A percentile compares a stretch with the other conserved stretches of the same genome.
phyloP scores from a whole-genome alignment of 108 stramenopile species.

The Fragilariopsis cylindrus region DNA sequence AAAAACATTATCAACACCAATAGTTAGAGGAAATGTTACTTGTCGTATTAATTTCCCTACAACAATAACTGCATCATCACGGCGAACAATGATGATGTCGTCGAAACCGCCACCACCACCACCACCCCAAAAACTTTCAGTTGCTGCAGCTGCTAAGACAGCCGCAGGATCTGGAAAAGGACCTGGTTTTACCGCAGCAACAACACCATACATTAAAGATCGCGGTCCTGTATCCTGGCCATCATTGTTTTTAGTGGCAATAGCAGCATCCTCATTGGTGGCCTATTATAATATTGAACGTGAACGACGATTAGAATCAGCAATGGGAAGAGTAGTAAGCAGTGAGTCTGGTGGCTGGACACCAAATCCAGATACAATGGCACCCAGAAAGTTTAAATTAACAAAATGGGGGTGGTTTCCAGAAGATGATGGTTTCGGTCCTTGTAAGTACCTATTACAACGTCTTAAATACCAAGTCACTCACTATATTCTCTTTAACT shows the following conservation, averaged over 20 bases:
- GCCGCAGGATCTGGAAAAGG: conserved; percentile 26
- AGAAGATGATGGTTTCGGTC: conserved; percentile 84
- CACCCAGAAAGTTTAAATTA: conserved; percentile 74
- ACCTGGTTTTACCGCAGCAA: conserved; percentile 19
- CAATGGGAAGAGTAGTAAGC: conserved; percentile 89
- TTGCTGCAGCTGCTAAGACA: conserved; percentile 34
- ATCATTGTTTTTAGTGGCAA: conserved; percentile 74
- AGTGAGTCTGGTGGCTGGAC: conserved; percentile 87
- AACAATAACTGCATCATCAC: neutral
- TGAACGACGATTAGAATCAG: conserved; percentile 84
- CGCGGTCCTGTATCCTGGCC: conserved; percentile 84
- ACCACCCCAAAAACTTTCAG: conserved; percentile 8
- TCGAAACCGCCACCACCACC: neutral
- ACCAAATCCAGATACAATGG: conserved; percentile 84
- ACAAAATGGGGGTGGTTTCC: conserved; percentile 89
- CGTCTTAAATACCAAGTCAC: neutral
- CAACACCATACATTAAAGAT: conserved; percentile 34
- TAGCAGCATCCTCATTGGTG: conserved; percentile 79
- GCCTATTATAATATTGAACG: conserved; percentile 86
- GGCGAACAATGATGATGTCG: neutral
- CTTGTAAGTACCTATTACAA: conserved; percentile 58
- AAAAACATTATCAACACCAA: neutral
- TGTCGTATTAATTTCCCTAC: neutral
- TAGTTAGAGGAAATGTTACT: neutral
- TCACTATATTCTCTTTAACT: conserved; percentile 20